Conservation (phyloP, 75 land plant species). For the Pinus taeda region DNA sequence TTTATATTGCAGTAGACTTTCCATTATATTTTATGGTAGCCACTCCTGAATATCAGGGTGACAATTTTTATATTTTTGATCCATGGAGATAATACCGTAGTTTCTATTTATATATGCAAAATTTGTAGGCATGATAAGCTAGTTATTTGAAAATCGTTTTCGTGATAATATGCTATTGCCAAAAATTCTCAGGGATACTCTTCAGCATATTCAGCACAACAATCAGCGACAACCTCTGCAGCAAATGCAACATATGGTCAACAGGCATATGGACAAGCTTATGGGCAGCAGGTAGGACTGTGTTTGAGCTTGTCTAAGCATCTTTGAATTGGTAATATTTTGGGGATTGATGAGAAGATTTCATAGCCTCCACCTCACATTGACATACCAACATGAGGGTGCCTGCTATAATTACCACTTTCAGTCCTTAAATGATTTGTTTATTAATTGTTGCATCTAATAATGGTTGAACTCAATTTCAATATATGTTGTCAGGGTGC, state of each 20-base stretch:
- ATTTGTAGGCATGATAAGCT: too few species aligned
- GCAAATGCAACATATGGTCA: slow-evolving; percentile 40
- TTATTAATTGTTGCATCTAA: neutral
- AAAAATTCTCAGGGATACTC: neutral
- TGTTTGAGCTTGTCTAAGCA: neutral
- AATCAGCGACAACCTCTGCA: slow-evolving; percentile 32
- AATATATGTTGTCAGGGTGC: slow-evolving; percentile 24
- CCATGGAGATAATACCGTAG: too few species aligned
- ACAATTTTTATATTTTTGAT: too few species aligned
- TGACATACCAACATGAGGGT: neutral
- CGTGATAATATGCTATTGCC: neutral
- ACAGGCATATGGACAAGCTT: slow-evolving; percentile 31
- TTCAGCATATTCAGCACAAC: neutral
- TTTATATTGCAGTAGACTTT: too few species aligned
- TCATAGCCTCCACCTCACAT: neutral
- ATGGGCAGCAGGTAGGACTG: slow-evolving; percentile 22
- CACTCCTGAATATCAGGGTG: too few species aligned
- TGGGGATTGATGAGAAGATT: neutral
- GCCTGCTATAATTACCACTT: neutral
- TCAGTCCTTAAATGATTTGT: neutral
- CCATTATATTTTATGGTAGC: too few species aligned
- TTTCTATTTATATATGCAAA: too few species aligned
- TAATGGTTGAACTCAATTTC: neutral
- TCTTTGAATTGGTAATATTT: too few species aligned
- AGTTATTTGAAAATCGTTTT: too few species aligned